Evolutionary conservation across 139 green algal species (phyloP).

Genomic region (Marvania coccoides): DNA sequence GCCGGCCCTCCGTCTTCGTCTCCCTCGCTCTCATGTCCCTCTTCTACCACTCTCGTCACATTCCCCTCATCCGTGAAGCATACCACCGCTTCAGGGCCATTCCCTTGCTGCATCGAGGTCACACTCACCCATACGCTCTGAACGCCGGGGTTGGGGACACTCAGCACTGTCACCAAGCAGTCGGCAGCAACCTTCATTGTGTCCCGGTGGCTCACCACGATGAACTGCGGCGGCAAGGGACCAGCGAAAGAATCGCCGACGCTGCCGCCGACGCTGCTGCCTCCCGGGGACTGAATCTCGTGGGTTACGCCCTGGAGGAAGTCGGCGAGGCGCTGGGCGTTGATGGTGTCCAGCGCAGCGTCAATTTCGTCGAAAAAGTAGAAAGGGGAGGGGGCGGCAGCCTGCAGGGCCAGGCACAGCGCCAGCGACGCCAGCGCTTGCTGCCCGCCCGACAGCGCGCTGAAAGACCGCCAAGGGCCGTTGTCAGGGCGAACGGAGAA

Average conservation of each 20-base stretch:
- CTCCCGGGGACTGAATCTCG: too few species aligned
- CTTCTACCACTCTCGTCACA: background rate
- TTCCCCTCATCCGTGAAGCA: background rate
- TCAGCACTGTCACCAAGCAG: background rate
- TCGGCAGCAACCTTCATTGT: background rate
- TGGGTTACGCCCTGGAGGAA: constrained; percentile 17
- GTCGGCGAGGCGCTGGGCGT: constrained; percentile 34
- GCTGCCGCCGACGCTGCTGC: too few species aligned
- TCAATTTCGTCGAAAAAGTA: constrained; percentile 84
- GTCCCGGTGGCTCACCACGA: background rate
- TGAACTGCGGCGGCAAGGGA: background rate
- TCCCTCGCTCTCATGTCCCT: background rate
- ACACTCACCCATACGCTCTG: too few species aligned
- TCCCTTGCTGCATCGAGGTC: background rate
- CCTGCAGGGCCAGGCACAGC: constrained; percentile 70
- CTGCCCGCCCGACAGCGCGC: constrained; percentile 62
- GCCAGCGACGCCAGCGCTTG: constrained; percentile 70
- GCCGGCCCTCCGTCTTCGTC: background rate
- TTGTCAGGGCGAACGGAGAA: constrained; percentile 49
- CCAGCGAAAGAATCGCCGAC: background rate
- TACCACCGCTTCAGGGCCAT: too few species aligned
- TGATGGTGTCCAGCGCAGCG: constrained; percentile 48
- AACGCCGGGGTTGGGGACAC: too few species aligned
- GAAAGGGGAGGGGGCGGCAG: constrained; percentile 66
- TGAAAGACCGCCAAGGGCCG: constrained; percentile 58